Base-by-base conservation (phyloP, 2,329 filamentous ascomycete genomes). In the Stagonosporopsis tanaceti region DNA sequence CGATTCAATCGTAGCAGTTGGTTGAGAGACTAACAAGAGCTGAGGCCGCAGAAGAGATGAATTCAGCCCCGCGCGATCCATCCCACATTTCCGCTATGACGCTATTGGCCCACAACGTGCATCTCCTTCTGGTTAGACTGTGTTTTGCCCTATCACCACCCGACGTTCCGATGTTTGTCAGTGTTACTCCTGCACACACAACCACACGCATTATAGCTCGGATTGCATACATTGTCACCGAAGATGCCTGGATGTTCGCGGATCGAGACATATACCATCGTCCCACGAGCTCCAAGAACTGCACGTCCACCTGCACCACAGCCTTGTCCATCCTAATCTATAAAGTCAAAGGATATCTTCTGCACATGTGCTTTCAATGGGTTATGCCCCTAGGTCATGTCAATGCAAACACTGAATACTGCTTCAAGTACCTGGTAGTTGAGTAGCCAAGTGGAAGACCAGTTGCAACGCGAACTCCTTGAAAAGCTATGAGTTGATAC, bases 21-120 rank as follows among this genome's bases (percentile, higher is more conserved):
- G 52, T 48, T 44, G 52, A 55, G 45, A 39, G 42, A 39, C 42
- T 45, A 17, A 39, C 14, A 25, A 22, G 52, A 38, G 44, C 34
- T 44, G 53, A 50, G 46, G 53, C 41, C 24, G 42, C 42, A 30
- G 25, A 56, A 56, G 37, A 50, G 28, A 27, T 50, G 35, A 42
- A 35, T 15, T 37, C 24, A 46, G 52, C 57, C 57, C 57, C 57
- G 57, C 57, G 57, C 51, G 47, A 40, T 37, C 44, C 30, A 46
- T 37, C 44, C 44, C 44, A 47, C 44, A 8, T 35, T 9, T 15
- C 44, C 44, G 35, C 38, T 7, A 46, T 47, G 41, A 51, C 47
- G 47, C 47, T 30, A 32, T 45, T 46, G 52, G 40, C 40, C 25
- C 28, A 34, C 42, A 34, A 45, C 32, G 17, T 24, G 34, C 24